Base-by-base conservation (phyloP, 257 asterid species). In the Scutellaria baicalensis region DNA sequence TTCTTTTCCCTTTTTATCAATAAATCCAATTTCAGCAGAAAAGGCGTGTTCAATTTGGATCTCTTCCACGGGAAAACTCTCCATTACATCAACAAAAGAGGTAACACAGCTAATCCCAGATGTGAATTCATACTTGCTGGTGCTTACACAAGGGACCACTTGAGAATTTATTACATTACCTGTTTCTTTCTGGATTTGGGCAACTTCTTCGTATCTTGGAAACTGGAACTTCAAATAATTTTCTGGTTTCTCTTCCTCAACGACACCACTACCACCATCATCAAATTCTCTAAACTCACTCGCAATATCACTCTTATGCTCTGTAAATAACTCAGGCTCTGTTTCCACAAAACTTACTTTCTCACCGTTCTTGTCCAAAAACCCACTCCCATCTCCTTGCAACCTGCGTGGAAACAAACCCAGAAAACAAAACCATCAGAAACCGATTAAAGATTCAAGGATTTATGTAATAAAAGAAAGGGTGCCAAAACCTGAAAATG, bases 141-240 rank as follows among this genome's bases (percentile, higher is more conserved):
- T 39, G 69, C 56, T 61, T 13, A 70, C 59, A 20, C 9, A 61
- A 42, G 78, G 77, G 79, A 61, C 83, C 64, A 75, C 71, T 48
- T 72, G 85, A 33, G 80, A 70, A 61, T 69, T 70, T 52, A 61
- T 33, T 66, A 50, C 8, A 44, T 67, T 63, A 44, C 70, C 80
- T 35, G 54, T 56, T 45, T 59, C 82, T 69, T 64, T 58, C 47
- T 64, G 69, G 64, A 47, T 73, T 75, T 49, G 72, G 61, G 79
- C 69, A 44, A 89, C 89, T 66, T 93, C 95, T 45, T 88, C 93
- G 66, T 76, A 91, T 0, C 84, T 74, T 20, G 91, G 96, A 60
- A 89, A 91, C 74, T 76, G 84, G 72, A 93, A 93, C 18, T 68
- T 66, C 59, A 93, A 78, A 74, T 68, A 71, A 0, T 60, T 64